These are phyloP conservation scores for Phytophthora pistaciae DNA, from an alignment of 352 stramenopile genomes.

Conservation along the genomic window DNA sequence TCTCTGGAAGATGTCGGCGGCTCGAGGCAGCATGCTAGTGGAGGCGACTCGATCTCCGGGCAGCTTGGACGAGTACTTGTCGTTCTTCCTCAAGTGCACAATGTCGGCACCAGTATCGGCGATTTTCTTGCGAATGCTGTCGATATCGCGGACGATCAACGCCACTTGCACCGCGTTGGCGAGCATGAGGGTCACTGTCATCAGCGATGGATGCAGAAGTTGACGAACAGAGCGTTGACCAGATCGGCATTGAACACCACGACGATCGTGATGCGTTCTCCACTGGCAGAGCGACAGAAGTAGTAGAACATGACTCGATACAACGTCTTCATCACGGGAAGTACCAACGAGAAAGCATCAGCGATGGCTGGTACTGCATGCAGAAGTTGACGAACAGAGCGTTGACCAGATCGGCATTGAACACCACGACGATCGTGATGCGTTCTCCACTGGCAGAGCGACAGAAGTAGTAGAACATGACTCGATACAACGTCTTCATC, in stretches of 20 bases:
- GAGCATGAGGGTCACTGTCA: constrained; percentile 1
- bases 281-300: constrained; percentile 25
- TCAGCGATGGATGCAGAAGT: constrained; percentile 33
- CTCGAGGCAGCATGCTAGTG: constrained; percentile 11
- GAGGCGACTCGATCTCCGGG: constrained; percentile 2
- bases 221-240: constrained; percentile 40
- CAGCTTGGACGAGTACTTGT: constrained; percentile 3
- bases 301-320: constrained; percentile 23
- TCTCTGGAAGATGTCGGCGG: constrained; percentile 9
- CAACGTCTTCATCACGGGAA: constrained; percentile 7
- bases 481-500: constrained; percentile 11
- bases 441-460: constrained; percentile 21
- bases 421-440: constrained; percentile 35
- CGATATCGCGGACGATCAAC: constrained; percentile 11
- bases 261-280: constrained; percentile 23
- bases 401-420: constrained; percentile 43
- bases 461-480: constrained; percentile 25
- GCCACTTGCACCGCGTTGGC: constrained; percentile 12
- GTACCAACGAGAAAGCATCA: constrained; percentile 7
- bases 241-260: constrained; percentile 46
- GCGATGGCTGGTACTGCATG: constrained; percentile 29
- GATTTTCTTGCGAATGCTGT: constrained; percentile 16
- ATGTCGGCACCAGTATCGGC: constrained; percentile 5
- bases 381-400: constrained; percentile 40
- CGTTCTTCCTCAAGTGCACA: constrained; percentile 4